phyloP scores from a whole-genome alignment of 1,284 basidiomycete species.

The Athelia psychrophila region DNA sequence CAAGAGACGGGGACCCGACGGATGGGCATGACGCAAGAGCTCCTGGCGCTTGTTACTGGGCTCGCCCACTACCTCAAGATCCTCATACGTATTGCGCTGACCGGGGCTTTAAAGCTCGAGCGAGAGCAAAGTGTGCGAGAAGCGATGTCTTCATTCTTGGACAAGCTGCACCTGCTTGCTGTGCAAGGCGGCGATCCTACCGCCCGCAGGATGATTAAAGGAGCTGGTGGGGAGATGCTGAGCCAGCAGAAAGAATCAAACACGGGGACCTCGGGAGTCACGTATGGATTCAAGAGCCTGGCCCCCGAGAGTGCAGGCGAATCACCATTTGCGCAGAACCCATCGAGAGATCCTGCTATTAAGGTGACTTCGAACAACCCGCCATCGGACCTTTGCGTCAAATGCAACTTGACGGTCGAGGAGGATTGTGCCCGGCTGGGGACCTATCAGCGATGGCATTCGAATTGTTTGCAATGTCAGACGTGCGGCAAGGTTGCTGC shows the following conservation, averaged over 20 bases:
- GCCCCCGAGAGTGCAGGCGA: constrained; percentile 88
- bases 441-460: constrained; percentile 96
- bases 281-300: constrained; percentile 86
- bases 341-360: constrained; percentile 39
- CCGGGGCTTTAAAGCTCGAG: constrained; percentile 94
- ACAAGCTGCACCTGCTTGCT: constrained; percentile 88
- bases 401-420: constrained; percentile 89
- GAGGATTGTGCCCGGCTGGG: constrained; percentile 95
- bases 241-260: constrained; percentile 45
- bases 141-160: constrained; percentile 89
- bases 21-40: constrained; percentile 96
- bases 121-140: constrained; percentile 81
- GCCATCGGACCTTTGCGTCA: constrained; percentile 88
- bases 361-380: constrained; percentile 59
- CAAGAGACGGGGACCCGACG: constrained; percentile 87
- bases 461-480: constrained; percentile 83
- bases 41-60: constrained; percentile 97
- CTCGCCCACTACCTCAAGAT: constrained; percentile 99
- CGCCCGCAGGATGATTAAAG: constrained; percentile 67
- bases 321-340: constrained; percentile 61
- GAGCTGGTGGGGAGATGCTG: constrained; percentile 58
- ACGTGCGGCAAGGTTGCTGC: constrained; percentile 80
- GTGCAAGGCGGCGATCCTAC: constrained; percentile 84
- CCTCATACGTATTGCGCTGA: constrained; percentile 95
- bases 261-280: constrained; percentile 74